Base-by-base conservation (phyloP, 768 basidiomycete genomes). In the Tricholomella constricta region DNA sequence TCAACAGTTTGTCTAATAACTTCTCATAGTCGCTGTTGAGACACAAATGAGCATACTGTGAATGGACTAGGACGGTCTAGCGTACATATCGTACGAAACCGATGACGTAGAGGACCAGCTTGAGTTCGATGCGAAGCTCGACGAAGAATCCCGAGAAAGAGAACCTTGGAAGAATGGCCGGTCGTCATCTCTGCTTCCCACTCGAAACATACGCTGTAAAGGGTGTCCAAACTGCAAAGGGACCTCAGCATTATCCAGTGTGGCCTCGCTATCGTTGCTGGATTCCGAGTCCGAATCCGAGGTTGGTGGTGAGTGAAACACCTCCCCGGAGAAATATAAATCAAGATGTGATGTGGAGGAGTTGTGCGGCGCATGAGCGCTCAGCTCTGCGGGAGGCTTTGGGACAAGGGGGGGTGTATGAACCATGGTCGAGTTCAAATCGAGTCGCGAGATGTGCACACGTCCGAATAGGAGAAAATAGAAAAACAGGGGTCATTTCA, bases 131-230 rank as follows among this genome's bases (percentile, higher is more conserved):
- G 32, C 55, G 23, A 45, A 40, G 42, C 57, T 56, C n/a, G 19
- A 35, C 49, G 59, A 63, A 19, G 56, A 65, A 58, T 48, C 51
- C 43, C 46, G 53, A 46, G 50, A 71, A 31, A 51, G 41, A 58
- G 57, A 31, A 46, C 58, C 46, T 57, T 58, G 36, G 58, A 51
- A 51, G 48, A 58, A 40, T 52, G 61, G 54, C 54, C 48, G 44
- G 15, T 64, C 64, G 48, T 62, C 59, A 52, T 65, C 63, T 35
- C 59, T 61, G 46, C 63, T 67, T 29, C 58, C 65, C 10, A 59
- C 40, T 22, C 70, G 65, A 9, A 65, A 62, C 63, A 76, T 69
- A 31, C 73, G 69, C 44, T 71, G 61, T 11, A 74, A 56, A 10
- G 70, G 70, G 49, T 70, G 63, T 20, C 72, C 72, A 57, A 73